Conservation (phyloP, 176 grass and related monocot genomes). For the Poa annua region DNA sequence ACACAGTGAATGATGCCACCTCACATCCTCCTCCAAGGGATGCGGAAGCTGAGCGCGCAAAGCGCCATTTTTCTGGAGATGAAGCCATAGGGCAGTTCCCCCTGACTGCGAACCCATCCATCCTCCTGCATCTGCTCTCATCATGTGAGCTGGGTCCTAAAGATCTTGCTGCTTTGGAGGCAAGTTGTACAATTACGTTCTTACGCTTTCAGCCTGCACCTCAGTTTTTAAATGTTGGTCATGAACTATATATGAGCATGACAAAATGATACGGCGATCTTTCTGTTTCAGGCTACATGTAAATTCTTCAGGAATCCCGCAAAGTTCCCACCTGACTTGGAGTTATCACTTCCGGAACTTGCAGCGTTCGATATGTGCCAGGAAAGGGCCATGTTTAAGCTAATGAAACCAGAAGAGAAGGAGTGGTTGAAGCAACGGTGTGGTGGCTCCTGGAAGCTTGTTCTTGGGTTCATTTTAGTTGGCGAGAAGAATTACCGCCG, state of each 20-base stretch:
- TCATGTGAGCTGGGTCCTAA: slow-evolving; percentile 51
- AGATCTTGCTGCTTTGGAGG: slow-evolving; percentile 74
- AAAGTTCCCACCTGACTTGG: slow-evolving; percentile 45
- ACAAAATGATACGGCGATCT: slow-evolving; percentile 11
- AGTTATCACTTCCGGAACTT: slow-evolving; percentile 53
- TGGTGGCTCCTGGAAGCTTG: slow-evolving; percentile 74
- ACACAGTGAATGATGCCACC: slow-evolving; percentile 31
- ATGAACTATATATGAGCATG: neutral
- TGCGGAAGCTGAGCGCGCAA: slow-evolving; percentile 15
- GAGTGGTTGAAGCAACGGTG: slow-evolving; percentile 52
- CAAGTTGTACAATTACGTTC: slow-evolving; percentile 35
- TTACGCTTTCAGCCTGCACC: neutral
- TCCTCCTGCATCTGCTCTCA: slow-evolving; percentile 64
- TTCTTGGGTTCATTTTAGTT: slow-evolving; percentile 62
- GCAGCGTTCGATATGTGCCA: slow-evolving; percentile 63
- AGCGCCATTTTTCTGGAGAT: slow-evolving; percentile 43
- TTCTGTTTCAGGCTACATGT: slow-evolving; percentile 55
- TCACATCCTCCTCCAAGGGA: slow-evolving; percentile 22
- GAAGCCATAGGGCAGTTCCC: slow-evolving; percentile 46
- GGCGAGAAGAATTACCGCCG: slow-evolving; percentile 63
- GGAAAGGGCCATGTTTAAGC: slow-evolving; percentile 49
- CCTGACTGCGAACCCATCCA: slow-evolving; percentile 46
- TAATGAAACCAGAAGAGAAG: slow-evolving; percentile 46
- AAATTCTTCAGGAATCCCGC: slow-evolving; percentile 63
- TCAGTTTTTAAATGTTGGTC: slow-evolving; percentile 24